A percentile compares a stretch with the other conserved stretches of the same genome.
phyloP scores from a whole-genome alignment of 345 rosid species.

The Dipteronia dyeriana region DNA sequence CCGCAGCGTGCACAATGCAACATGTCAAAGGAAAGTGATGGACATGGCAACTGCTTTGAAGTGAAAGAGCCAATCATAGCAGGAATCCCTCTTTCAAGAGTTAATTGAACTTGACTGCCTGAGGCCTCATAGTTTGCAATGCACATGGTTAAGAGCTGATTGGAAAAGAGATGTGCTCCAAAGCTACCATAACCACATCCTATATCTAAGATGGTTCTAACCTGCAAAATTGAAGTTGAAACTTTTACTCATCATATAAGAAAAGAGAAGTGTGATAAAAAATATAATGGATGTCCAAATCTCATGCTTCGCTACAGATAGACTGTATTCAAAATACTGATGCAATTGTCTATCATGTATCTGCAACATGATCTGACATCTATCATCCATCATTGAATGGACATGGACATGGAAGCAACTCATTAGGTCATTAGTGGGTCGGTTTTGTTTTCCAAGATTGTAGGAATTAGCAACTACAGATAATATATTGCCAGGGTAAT shows the following conservation, averaged over 20 bases:
- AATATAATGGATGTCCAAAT: constrained; percentile 4
- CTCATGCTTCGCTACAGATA: background rate
- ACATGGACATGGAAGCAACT: background rate
- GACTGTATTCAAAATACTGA: background rate
- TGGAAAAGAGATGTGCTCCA: constrained; percentile 91
- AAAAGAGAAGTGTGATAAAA: background rate
- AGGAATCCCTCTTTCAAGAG: constrained; percentile 98
- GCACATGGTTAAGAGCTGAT: constrained; percentile 88
- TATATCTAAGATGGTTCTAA: constrained; percentile 91
- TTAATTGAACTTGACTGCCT: constrained; percentile 97
- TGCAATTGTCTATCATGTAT: background rate
- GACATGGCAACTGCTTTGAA: constrained; percentile 85
- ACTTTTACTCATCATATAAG: background rate
- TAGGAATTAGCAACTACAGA: constrained; percentile 3
- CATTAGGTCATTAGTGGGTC: background rate
- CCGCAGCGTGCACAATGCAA: constrained; percentile 94
- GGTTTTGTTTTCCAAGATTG: background rate
- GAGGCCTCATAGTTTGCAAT: constrained; percentile 90
- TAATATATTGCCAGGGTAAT: constrained; percentile 5
- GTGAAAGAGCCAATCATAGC: constrained; percentile 89
- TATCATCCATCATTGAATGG: background rate
- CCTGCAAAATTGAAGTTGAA: constrained; percentile 44
- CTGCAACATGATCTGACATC: background rate
- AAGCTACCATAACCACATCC: constrained; percentile 99
- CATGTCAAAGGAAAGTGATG: constrained; percentile 99